Percentiles rank a stretch among this genome's conserved stretches.
Conservation (phyloP, 352 stramenopile species). For the Phytopythium cucurbitacearum region DNA sequence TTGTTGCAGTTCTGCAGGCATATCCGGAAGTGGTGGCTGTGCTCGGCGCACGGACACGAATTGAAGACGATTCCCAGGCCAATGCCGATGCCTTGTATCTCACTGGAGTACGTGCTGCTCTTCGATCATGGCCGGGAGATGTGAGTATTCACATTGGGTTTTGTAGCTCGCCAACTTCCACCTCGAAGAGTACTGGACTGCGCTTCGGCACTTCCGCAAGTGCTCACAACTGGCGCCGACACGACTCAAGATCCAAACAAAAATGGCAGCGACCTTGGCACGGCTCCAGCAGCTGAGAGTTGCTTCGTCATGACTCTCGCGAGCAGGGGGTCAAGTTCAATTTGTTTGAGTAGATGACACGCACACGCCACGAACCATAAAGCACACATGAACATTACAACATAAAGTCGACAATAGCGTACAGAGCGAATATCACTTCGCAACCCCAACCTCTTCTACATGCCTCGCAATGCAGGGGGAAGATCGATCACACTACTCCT, state of each 20-base stretch:
- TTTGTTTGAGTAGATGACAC: too few species aligned
- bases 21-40: constrained; percentile 21
- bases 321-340: too few species aligned
- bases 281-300: constrained; percentile 21
- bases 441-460: too few species aligned
- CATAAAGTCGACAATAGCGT: too few species aligned
- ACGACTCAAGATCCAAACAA: constrained; percentile 44
- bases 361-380: too few species aligned
- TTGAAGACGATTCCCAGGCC: not conserved
- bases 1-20: constrained; percentile 11
- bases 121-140: not conserved
- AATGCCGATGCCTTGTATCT: constrained; percentile 34
- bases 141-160: not conserved
- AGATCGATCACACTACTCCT: not conserved
- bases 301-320: too few species aligned
- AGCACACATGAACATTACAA: too few species aligned
- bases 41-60: constrained; percentile 14
- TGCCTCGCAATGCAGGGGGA: too few species aligned
- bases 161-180: constrained; percentile 33
- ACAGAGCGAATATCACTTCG: too few species aligned
- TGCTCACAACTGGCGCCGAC: constrained; percentile 32
- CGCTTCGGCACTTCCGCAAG: constrained; percentile 41
- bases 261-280: constrained; percentile 35
- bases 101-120: constrained; percentile 26
- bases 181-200: constrained; percentile 33